A percentile compares a stretch with the other conserved stretches of the same genome.
These are phyloP conservation scores for Schrenkiella parvula DNA, from an alignment of 345 rosid genomes.

Conservation along the genomic window DNA sequence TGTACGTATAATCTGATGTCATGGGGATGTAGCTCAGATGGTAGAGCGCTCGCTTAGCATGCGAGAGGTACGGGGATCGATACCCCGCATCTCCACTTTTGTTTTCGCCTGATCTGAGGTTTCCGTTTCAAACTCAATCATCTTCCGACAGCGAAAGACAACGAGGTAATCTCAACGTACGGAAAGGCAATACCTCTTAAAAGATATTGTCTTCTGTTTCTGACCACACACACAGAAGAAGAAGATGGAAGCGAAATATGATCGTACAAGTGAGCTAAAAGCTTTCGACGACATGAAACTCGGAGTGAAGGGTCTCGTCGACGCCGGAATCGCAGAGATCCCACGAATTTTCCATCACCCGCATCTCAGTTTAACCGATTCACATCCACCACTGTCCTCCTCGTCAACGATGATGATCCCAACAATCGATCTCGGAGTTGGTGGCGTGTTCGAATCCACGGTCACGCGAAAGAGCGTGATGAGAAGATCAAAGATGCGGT, in stretches of 20 bases:
- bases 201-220: background rate
- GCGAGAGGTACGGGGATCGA: conserved; percentile 87
- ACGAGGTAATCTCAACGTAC: no score
- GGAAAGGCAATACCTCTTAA: background rate
- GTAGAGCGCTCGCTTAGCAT: conserved; percentile 92
- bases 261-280: conserved; percentile 16
- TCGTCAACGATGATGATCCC: conserved; percentile 13
- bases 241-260: conserved; percentile 16
- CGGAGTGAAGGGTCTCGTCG: conserved; percentile 37
- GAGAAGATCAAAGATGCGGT: conserved; percentile 10
- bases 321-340: conserved; percentile 16
- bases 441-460: background rate
- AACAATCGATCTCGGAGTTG: conserved; percentile 22
- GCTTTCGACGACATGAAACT: conserved; percentile 33
- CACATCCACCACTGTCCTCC: background rate
- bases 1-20: no score
- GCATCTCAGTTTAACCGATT: background rate
- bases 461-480: background rate
- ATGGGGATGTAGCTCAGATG: no score
- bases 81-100: conserved; percentile 89
- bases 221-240: background rate
- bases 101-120: no score
- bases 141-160: background rate
- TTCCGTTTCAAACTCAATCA: background rate
- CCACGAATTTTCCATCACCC: conserved; percentile 33